Evolutionary conservation across 345 rosid genomes (phyloP).

Genomic region (Kandelia obovata): DNA sequence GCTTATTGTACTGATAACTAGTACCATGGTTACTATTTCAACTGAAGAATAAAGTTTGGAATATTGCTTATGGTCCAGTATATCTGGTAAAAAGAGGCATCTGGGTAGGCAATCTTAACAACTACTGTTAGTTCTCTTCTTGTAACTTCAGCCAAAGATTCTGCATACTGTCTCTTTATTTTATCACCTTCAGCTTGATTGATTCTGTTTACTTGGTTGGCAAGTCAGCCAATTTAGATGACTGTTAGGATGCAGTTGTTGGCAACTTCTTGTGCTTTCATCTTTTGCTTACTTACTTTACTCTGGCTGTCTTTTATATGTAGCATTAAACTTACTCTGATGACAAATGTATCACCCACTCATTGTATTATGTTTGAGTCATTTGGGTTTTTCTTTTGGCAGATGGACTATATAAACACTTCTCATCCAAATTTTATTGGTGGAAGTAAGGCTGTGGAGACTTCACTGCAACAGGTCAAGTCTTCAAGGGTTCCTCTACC

Average conservation of each 20-base stretch:
- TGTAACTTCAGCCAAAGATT: no score
- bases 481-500: slow-evolving; percentile 60
- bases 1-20: no score
- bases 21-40: no score
- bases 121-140: no score
- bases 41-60: no score
- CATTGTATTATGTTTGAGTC: not conserved
- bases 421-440: slow-evolving; percentile 91
- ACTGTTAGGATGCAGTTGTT: not conserved
- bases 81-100: no score
- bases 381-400: slow-evolving; percentile 12
- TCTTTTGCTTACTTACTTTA: not conserved
- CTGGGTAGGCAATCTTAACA: no score
- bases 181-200: not conserved
- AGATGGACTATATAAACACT: slow-evolving; percentile 97
- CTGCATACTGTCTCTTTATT: not conserved
- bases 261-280: not conserved
- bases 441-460: slow-evolving; percentile 88
- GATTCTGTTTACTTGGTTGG: not conserved
- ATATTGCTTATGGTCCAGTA: no score
- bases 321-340: not conserved
- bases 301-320: not conserved
- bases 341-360: no score
- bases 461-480: slow-evolving; percentile 65
- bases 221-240: not conserved